Evolutionary conservation across 2,329 filamentous ascomycete genomes (phyloP), one percentile per base, ranked within the genome.

Genomic region (Cucurbitaria berberidis): DNA sequence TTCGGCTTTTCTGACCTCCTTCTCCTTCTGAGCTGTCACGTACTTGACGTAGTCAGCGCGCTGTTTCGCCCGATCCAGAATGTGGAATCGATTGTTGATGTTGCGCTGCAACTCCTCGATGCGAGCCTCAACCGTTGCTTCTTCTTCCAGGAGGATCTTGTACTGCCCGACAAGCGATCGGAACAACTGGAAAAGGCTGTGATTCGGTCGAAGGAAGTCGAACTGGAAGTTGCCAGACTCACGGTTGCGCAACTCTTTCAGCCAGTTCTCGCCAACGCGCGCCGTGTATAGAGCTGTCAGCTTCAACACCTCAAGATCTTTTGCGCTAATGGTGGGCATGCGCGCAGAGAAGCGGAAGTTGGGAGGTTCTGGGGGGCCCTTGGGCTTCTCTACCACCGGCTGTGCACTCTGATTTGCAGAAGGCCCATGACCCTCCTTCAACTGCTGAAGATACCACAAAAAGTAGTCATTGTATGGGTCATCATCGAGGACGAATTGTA

Each of bases 161-260:
- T 98, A 98, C 73, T 99, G 95, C 64, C 98, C 93, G 55, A 97
- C 87, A 54, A 96, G 83, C 60, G 93, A 86, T 64, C 91, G 90
- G 76, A 97, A 98, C 79, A 95, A 98, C 74, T 93, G 93, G 79
- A 98, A 92, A 59, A 97, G 88, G 68, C 91, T 96, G 80, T 99
- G 95, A 69, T 96, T 96, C 15, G 93, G 91, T 48, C 93, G 88
- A 47, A 99, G 82, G 71, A 99, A 99, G 76, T 97, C 92, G 74
- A 98, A 99, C 73, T 99, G 93, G 63, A 88, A 92, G 76, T 97
- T 98, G 69, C 89, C 85, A 16, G 89, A 84, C 78, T 99, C 93
- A 62, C 91, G 86, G 77, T 96, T 93, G 21, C 90, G 91, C 59
- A 99, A 80, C 48, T 89, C 85, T 19, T 92, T 97, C 85, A 96